Evolutionary conservation across 257 asterid species (phyloP).

Genomic region (Ajuga chamaepitys): DNA sequence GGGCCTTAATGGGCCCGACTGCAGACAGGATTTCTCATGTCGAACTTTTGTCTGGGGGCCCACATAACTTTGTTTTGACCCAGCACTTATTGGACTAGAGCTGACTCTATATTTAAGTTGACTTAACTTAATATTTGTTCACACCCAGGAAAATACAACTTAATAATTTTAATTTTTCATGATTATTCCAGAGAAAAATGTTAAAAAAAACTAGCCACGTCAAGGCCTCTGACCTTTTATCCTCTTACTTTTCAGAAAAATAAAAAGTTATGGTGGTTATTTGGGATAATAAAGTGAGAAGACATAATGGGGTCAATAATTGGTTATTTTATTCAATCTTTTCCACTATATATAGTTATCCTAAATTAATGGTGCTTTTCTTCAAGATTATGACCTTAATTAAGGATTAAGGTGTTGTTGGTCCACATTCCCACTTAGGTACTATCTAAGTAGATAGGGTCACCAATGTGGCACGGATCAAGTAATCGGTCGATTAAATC

Average conservation of each 20-base stretch:
- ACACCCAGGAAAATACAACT: not conserved
- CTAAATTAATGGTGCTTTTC: slow-evolving; percentile 17
- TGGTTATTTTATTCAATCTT: slow-evolving; percentile 16
- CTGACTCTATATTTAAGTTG: slow-evolving; percentile 20
- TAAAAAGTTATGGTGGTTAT: slow-evolving; percentile 4
- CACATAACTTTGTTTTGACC: slow-evolving; percentile 30
- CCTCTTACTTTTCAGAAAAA: not conserved
- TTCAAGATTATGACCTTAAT: not conserved
- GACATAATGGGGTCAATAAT: slow-evolving; percentile 11
- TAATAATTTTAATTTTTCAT: not conserved
- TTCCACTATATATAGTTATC: slow-evolving; percentile 21
- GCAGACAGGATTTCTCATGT: slow-evolving; percentile 27
- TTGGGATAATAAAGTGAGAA: slow-evolving; percentile 13
- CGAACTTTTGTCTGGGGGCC: slow-evolving; percentile 46
- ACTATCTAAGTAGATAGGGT: no score
- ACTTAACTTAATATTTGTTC: slow-evolving; percentile 4
- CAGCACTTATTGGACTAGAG: slow-evolving; percentile 19
- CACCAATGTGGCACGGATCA: no score
- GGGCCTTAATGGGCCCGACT: slow-evolving; percentile 25
- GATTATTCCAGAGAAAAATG: not conserved
- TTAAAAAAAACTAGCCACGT: not conserved
- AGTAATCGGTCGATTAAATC: no score
- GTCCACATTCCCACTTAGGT: no score
- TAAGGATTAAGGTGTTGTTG: slow-evolving; percentile 14
- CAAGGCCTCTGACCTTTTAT: slow-evolving; percentile 6